Conservation (phyloP, 495 filamentous ascomycete species). For the Daldinia bambusicola region DNA sequence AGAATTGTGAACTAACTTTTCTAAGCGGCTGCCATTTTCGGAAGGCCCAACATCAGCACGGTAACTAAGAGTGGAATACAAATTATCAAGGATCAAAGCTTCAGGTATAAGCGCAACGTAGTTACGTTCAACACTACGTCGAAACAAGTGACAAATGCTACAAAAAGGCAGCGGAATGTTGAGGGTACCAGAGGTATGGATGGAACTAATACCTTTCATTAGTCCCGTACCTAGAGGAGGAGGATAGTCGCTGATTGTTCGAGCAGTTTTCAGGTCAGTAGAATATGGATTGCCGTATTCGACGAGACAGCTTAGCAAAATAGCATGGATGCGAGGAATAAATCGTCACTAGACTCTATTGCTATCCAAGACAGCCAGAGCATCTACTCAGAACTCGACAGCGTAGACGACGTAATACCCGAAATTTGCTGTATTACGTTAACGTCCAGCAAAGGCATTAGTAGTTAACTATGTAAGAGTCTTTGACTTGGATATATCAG, state of each 20-base stretch:
- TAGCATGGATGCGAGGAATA: neutral
- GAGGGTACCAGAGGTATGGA: constrained; percentile 40
- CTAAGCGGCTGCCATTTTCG: too few relatives aligned
- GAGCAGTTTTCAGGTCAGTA: neutral
- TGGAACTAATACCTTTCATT: constrained; percentile 31
- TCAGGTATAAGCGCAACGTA: constrained; percentile 60
- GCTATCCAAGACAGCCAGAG: too few relatives aligned
- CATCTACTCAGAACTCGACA: too few relatives aligned
- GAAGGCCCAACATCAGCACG: too few relatives aligned
- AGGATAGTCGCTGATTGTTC: constrained; percentile 25
- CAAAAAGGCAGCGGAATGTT: constrained; percentile 57
- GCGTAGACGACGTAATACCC: too few relatives aligned
- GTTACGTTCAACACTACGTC: constrained; percentile 60
- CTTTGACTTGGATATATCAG: too few relatives aligned
- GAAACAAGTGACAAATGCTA: constrained; percentile 59
- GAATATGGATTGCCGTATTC: neutral
- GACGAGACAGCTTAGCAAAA: neutral
- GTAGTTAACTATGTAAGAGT: too few relatives aligned
- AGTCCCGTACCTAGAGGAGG: too few relatives aligned
- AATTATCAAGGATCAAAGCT: constrained; percentile 27
- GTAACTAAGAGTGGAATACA: too few relatives aligned
- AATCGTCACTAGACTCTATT: neutral
- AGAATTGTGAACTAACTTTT: too few relatives aligned
- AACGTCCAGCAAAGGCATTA: too few relatives aligned
- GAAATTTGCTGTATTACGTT: too few relatives aligned